These are phyloP conservation scores for Nicotiana attenuata DNA, from an alignment of 257 asterid genomes.

Conservation along the genomic window DNA sequence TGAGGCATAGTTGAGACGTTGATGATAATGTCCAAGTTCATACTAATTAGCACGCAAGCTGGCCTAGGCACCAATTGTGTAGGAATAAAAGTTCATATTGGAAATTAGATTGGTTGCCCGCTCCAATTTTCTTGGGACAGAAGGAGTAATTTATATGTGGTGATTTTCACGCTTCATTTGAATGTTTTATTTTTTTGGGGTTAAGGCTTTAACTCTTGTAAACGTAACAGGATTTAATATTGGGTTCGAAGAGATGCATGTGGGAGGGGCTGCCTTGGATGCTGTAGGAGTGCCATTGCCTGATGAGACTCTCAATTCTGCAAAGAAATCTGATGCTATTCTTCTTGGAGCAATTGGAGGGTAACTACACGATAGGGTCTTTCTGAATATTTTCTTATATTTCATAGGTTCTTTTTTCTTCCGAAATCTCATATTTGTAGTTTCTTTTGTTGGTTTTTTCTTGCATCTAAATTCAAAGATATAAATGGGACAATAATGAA, in stretches of 20 bases:
- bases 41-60: background rate
- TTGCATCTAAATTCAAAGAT: conserved; percentile 37
- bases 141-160: background rate
- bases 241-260: conserved; percentile 79
- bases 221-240: conserved; percentile 55
- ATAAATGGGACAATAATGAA: conserved; percentile 95
- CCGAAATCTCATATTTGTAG: background rate
- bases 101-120: background rate
- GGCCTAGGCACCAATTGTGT: background rate
- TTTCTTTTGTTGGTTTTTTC: background rate
- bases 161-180: background rate
- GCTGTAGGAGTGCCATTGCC: conserved; percentile 91
- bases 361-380: conserved; percentile 25
- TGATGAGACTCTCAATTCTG: conserved; percentile 74
- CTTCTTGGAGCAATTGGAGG: conserved; percentile 99
- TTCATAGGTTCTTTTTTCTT: background rate
- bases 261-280: conserved; percentile 98
- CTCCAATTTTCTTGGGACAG: background rate
- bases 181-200: background rate
- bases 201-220: background rate
- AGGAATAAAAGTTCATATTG: background rate
- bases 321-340: conserved; percentile 84
- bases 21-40: background rate
- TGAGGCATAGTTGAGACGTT: no score
- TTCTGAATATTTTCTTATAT: background rate